Evolutionary conservation across 495 filamentous ascomycete genomes (phyloP).

Genomic region (Penicillium dipodomyicola): DNA sequence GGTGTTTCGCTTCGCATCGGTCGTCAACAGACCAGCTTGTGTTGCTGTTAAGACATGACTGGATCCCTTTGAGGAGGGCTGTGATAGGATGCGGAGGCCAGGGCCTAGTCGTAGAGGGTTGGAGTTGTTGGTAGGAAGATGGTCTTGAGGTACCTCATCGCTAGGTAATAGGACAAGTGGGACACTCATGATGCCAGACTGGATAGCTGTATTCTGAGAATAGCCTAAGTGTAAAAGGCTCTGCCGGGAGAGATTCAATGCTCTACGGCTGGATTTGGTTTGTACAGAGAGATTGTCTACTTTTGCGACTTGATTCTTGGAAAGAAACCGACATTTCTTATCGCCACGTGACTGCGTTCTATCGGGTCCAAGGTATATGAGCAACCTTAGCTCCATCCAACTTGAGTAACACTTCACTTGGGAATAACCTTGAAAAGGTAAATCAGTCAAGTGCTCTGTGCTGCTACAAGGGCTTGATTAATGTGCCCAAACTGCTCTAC

Average conservation of each 20-base stretch:
- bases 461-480: not conserved
- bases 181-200: conserved; percentile 36
- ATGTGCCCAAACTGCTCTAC: not conserved
- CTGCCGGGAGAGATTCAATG: not conserved
- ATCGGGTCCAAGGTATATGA: not conserved
- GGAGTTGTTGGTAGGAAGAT: conserved; percentile 60
- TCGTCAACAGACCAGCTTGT: conserved; percentile 73
- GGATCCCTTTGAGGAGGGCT: conserved; percentile 26
- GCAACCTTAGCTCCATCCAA: not conserved
- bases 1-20: conserved; percentile 70
- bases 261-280: not conserved
- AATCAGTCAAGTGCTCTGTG: not conserved
- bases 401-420: not conserved
- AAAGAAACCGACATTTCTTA: conserved; percentile 16
- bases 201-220: not conserved
- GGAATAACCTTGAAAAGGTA: not conserved
- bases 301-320: not conserved
- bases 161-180: conserved; percentile 70
- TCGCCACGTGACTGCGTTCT: conserved; percentile 20
- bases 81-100: conserved; percentile 59
- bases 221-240: not conserved
- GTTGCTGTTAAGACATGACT: conserved; percentile 62
- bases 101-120: conserved; percentile 79
- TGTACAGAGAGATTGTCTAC: not conserved
- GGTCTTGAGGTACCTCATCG: conserved; percentile 60